Evolutionary conservation across 192 early-diverging fungal species (phyloP), one percentile per base, ranked within the genome.

Genomic region (Backusella luteola): DNA sequence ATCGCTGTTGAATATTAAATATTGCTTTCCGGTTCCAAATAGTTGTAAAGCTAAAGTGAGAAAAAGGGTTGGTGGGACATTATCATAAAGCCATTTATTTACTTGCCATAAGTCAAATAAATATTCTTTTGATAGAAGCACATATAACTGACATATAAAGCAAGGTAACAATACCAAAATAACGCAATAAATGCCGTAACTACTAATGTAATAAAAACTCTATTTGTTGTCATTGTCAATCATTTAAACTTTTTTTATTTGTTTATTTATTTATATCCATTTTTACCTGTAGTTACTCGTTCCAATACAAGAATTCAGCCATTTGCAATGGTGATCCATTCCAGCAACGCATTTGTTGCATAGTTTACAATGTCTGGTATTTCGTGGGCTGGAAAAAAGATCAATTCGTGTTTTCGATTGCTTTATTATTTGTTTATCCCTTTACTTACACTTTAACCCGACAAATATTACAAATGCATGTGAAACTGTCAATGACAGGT

Each of bases 271-370:
- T 39, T 39, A 39, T 11, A 39, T 12, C 3, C 11, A 39, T 39
- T 15, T 19, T 66, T 63, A 80, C 82, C 68, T 83, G 41, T 83
- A 83, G 44, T 83, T 83, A n/a, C 29, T 49, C 15, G 52, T 56
- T 39, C 82, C 82, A 68, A 83, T 74, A 73, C 82, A 83, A 26
- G 76, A 77, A 59, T 83, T 83, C 7, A 83, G 14, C 78, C 78
- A 83, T 77, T 76, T 77, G 29, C 82, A 83, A 29, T 83, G 82
- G 66, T 83, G 82, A 71, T 83, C 82, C 82, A 83, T 80, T 7
- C 73, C 78, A 49, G 63, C 66, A n/a, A 83, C 76, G 53, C 82
- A 83, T 73, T 83, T 83, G 73, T 83, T 83, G 72, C 82, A 83
- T 41, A 75, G 42, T 49, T 83, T 83, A 36, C 82, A 83, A 69